These are phyloP conservation scores for Camellia lanceoleosa DNA, from an alignment of 148 eudicot species.

Conservation along the genomic window DNA sequence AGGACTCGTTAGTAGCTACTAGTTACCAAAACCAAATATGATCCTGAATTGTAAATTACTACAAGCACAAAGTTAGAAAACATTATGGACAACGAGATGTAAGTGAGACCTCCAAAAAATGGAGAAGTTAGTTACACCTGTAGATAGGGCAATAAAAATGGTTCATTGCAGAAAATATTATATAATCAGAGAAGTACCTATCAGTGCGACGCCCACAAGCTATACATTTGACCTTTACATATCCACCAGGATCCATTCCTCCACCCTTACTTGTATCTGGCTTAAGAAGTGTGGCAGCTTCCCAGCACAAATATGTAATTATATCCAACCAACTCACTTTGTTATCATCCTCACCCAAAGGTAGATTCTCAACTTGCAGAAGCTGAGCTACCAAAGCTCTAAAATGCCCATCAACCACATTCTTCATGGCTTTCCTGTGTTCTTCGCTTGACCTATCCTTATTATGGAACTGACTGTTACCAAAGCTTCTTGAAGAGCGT, in stretches of 20 bases:
- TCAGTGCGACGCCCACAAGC: slow-evolving; percentile 78
- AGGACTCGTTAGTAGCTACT: too few species aligned
- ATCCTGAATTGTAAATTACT: too few species aligned
- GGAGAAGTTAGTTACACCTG: slow-evolving; percentile 4
- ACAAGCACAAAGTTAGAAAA: too few species aligned
- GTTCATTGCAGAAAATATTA: too few species aligned
- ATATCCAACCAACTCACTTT: slow-evolving; percentile 89
- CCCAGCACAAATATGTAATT: slow-evolving; percentile 86
- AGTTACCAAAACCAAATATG: too few species aligned
- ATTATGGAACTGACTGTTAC: slow-evolving; percentile 51
- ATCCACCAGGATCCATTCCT: slow-evolving; percentile 99
- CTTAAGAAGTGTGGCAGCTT: slow-evolving; percentile 87
- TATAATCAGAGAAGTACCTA: slow-evolving; percentile 42
- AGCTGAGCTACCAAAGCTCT: slow-evolving; percentile 92
- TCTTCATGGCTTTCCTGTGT: slow-evolving; percentile 74
- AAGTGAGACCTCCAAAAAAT: not conserved
- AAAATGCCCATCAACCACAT: slow-evolving; percentile 89
- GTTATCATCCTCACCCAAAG: slow-evolving; percentile 59
- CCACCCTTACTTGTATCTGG: slow-evolving; percentile 93
- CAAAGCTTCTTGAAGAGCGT: slow-evolving; percentile 66
- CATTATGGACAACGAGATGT: too few species aligned
- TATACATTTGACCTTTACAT: slow-evolving; percentile 93
- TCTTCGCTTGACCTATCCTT: slow-evolving; percentile 74
- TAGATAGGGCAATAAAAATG: too few species aligned
- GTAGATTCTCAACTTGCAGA: slow-evolving; percentile 87